These are phyloP conservation scores for Agaricus bisporus DNA, from an alignment of 768 basidiomycete species.

Conservation along the genomic window DNA sequence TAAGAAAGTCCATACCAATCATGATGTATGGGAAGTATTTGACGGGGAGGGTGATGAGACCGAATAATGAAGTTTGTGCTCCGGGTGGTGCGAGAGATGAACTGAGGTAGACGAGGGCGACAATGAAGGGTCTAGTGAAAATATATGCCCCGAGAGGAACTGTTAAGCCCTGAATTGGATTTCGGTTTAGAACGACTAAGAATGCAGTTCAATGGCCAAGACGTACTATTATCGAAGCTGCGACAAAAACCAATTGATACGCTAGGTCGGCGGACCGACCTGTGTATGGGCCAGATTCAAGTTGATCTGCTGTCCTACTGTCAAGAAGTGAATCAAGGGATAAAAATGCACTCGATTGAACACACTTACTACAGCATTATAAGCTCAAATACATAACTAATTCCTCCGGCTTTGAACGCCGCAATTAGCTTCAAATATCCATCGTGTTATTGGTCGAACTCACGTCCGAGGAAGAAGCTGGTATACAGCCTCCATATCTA, in stretches of 20 bases:
- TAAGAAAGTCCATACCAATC: conserved; percentile 65
- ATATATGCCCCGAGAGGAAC: conserved; percentile 50
- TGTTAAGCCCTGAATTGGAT: conserved; percentile 37
- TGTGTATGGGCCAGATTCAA: conserved; percentile 58
- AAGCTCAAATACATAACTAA: conserved; percentile 43
- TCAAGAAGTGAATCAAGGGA: background rate
- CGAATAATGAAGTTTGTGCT: conserved; percentile 69
- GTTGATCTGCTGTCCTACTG: conserved; percentile 59
- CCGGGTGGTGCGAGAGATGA: conserved; percentile 62
- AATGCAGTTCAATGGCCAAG: background rate
- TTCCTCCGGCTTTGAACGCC: conserved; percentile 3
- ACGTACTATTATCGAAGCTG: conserved; percentile 55
- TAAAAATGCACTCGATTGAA: background rate
- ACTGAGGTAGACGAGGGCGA: conserved; percentile 64
- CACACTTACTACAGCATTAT: conserved; percentile 62
- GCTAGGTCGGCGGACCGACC: conserved; percentile 68
- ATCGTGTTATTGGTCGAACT: background rate
- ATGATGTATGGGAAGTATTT: conserved; percentile 71
- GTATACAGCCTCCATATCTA: conserved; percentile 73
- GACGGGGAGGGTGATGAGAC: conserved; percentile 68
- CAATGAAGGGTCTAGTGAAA: conserved; percentile 60
- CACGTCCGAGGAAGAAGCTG: conserved; percentile 63
- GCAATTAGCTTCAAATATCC: background rate
- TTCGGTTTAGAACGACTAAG: background rate
- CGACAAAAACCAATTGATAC: conserved; percentile 61